phyloP scores from a whole-genome alignment of 345 rosid species.

The Laguncularia racemosa region DNA sequence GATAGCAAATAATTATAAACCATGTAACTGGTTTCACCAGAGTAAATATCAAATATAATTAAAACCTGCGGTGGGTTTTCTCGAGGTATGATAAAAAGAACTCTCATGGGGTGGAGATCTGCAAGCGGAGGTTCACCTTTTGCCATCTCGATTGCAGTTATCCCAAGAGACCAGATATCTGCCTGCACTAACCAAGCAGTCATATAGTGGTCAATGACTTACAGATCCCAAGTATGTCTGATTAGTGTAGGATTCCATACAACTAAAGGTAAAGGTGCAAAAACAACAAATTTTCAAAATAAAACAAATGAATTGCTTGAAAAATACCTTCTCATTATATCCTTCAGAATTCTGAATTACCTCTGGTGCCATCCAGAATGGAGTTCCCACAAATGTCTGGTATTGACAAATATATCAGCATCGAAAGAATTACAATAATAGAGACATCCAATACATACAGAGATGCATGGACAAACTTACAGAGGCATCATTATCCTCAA shows the following conservation, averaged over 20 bases:
- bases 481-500: neutral
- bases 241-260: too few relatives aligned
- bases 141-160: slow-evolving; percentile 99
- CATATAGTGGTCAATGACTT: neutral
- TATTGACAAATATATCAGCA: slow-evolving; percentile 35
- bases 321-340: slow-evolving; percentile 85
- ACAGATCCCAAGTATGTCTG: too few relatives aligned
- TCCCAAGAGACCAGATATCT: slow-evolving; percentile 98
- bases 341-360: slow-evolving; percentile 99
- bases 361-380: slow-evolving; percentile 99
- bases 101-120: slow-evolving; percentile 99
- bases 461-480: neutral
- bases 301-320: slow-evolving; percentile 5
- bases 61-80: slow-evolving; percentile 99
- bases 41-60: neutral
- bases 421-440: neutral
- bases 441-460: neutral
- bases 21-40: neutral
- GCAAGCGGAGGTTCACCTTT: slow-evolving; percentile 99
- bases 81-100: slow-evolving; percentile 97
- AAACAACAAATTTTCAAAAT: slow-evolving; percentile 11
- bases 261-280: neutral
- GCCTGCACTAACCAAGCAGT: slow-evolving; percentile 52
- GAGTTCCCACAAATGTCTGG: slow-evolving; percentile 99
- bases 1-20: slow-evolving; percentile 4